Evolutionary conservation across 306 rosid genomes (phyloP).

Genomic region (Glycine latifolia): DNA sequence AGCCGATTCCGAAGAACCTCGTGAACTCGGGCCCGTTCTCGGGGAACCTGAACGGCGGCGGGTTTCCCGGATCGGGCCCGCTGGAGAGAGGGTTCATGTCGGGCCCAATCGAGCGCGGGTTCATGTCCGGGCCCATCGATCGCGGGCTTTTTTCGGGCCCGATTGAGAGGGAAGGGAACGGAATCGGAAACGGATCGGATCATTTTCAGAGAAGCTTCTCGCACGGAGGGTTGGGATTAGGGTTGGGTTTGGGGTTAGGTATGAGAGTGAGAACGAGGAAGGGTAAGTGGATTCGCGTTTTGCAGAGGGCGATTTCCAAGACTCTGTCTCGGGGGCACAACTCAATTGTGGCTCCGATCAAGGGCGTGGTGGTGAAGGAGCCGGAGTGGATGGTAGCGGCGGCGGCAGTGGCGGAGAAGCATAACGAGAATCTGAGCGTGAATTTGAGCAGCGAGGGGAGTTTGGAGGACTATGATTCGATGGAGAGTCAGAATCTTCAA

Average conservation of each 20-base stretch:
- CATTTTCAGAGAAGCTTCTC: constrained; percentile 91
- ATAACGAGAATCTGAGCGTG: constrained; percentile 81
- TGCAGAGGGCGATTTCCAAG: constrained; percentile 76
- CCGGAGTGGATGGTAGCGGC: constrained; percentile 71
- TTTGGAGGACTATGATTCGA: constrained; percentile 82
- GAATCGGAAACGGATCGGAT: constrained; percentile 43
- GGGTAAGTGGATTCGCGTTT: constrained; percentile 61
- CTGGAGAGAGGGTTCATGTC: constrained; percentile 89
- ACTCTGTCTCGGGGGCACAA: constrained; percentile 76
- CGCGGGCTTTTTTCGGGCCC: constrained; percentile 91
- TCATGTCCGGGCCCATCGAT: constrained; percentile 97
- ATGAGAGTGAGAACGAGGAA: constrained; percentile 64
- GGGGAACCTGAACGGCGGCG: constrained; percentile 51
- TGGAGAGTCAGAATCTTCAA: constrained; percentile 87
- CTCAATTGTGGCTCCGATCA: constrained; percentile 81
- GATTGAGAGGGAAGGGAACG: constrained; percentile 59
- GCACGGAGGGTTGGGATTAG: constrained; percentile 65
- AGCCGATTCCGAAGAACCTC: constrained; percentile 75
- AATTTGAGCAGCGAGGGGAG: constrained; percentile 95
- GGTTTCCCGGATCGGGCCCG: constrained; percentile 78
- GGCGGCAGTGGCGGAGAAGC: constrained; percentile 49
- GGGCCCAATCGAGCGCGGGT: constrained; percentile 96
- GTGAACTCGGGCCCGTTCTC: constrained; percentile 79
- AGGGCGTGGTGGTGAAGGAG: constrained; percentile 62
- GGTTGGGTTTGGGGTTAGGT: constrained; percentile 53